A percentile compares a stretch with the other conserved stretches of the same genome.
Evolutionary conservation across 2,329 filamentous ascomycete genomes (phyloP).

Genomic region (Verticillium longisporum): DNA sequence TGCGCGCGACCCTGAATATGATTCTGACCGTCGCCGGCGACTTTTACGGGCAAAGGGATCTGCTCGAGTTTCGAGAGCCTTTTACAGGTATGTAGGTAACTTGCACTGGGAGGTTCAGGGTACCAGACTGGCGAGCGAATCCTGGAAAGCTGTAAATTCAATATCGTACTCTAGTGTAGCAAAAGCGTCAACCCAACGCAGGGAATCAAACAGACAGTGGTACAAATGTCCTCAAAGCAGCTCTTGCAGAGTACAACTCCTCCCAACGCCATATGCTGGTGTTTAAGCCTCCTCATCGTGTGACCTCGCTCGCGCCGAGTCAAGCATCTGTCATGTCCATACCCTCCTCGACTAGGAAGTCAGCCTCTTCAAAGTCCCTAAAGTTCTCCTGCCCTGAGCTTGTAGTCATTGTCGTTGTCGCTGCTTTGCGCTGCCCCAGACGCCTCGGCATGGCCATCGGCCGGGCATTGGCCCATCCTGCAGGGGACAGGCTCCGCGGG

Average conservation of each 20-base stretch:
- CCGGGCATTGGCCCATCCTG: slow-evolving; percentile 31
- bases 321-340: slow-evolving; percentile 33
- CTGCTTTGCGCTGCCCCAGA: slow-evolving; percentile 8
- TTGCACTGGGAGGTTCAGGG: not conserved
- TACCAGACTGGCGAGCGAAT: not conserved
- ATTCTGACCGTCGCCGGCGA: slow-evolving; percentile 83
- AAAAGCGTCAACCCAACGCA: not conserved
- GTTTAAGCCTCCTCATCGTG: not conserved
- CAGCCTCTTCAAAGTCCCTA: slow-evolving; percentile 62
- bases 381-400: slow-evolving; percentile 39
- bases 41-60: slow-evolving; percentile 81
- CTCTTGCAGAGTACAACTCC: slow-evolving; percentile 12
- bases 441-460: slow-evolving; percentile 41
- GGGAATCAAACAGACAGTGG: not conserved
- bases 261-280: not conserved
- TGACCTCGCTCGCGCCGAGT: not conserved
- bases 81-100: slow-evolving; percentile 36
- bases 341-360: slow-evolving; percentile 48
- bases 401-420: slow-evolving; percentile 6
- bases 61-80: slow-evolving; percentile 67
- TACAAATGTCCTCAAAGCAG: slow-evolving; percentile 11
- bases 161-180: not conserved
- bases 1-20: slow-evolving; percentile 79
- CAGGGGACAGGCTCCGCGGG: slow-evolving; percentile 29
- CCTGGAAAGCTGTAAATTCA: not conserved